Percentiles rank a stretch among this genome's conserved stretches.
These are phyloP conservation scores for Dichomitus squalens DNA, from an alignment of 1,284 basidiomycete genomes.

Conservation along the genomic window DNA sequence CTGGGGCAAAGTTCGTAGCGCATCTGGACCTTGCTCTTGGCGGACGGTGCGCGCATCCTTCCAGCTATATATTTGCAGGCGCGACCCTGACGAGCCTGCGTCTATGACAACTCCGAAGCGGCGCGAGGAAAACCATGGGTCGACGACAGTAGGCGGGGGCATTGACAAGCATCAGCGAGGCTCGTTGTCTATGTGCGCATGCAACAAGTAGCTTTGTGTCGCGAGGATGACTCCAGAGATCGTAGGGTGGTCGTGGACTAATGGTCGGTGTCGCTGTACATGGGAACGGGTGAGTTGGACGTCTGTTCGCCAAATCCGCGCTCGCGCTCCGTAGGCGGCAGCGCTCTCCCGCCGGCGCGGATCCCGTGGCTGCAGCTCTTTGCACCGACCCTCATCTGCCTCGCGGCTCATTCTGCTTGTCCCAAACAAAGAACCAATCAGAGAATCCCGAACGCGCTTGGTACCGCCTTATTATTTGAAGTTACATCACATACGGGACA, in stretches of 20 bases:
- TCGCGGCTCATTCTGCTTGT: background rate
- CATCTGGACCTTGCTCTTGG: slow-evolving; percentile 45
- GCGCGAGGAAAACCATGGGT: slow-evolving; percentile 76
- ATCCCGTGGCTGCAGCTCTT: slow-evolving; percentile 20
- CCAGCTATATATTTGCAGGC: slow-evolving; percentile 98
- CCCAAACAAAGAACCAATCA: too few species aligned
- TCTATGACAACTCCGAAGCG: slow-evolving; percentile 97
- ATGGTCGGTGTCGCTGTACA: slow-evolving; percentile 5
- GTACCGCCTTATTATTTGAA: too few species aligned
- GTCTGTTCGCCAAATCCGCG: slow-evolving; percentile 4
- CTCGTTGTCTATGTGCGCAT: background rate
- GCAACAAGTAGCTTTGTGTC: background rate
- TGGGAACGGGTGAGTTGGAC: background rate
- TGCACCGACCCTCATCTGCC: slow-evolving; percentile 14
- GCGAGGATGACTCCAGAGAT: background rate
- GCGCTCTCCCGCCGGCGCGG: slow-evolving; percentile 10
- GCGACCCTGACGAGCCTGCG: slow-evolving; percentile 95
- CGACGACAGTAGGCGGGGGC: slow-evolving; percentile 70
- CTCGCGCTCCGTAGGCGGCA: background rate
- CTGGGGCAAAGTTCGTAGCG: slow-evolving; percentile 64
- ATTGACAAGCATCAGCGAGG: slow-evolving; percentile 42
- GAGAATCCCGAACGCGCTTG: background rate
- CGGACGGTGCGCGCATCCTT: slow-evolving; percentile 70
- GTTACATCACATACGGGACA: background rate
- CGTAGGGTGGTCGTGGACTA: slow-evolving; percentile 5